Evolutionary conservation across 2,329 filamentous ascomycete species (phyloP).

Genomic region (Cadophora sp.): DNA sequence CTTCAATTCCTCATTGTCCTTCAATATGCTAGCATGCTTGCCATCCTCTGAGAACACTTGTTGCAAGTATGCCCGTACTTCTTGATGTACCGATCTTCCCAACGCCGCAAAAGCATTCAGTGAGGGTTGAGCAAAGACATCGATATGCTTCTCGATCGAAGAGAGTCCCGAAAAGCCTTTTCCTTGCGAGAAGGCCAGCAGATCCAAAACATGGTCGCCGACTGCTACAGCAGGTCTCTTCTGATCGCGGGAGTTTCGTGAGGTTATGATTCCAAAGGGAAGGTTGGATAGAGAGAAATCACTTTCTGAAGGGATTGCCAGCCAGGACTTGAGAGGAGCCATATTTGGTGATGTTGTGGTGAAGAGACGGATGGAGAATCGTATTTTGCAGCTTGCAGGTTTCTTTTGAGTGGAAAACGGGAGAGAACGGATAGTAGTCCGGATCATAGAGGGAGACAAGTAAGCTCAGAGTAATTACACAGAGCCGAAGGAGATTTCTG

Average conservation of each 20-base stretch:
- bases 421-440: not conserved
- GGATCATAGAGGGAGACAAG: not conserved
- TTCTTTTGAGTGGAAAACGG: constrained; percentile 1
- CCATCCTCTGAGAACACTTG: constrained; percentile 68
- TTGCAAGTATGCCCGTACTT: constrained; percentile 74
- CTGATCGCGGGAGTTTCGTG: constrained; percentile 49
- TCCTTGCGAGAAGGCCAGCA: constrained; percentile 64
- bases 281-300: constrained; percentile 76
- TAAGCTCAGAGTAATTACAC: not conserved
- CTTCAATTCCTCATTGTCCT: constrained; percentile 64
- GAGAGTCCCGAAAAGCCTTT: constrained; percentile 67
- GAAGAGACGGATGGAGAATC: constrained; percentile 9
- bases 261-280: constrained; percentile 77
- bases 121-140: constrained; percentile 68
- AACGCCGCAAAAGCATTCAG: constrained; percentile 78
- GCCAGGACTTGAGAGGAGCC: constrained; percentile 44
- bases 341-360: constrained; percentile 33
- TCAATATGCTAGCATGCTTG: constrained; percentile 64
- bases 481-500: constrained; percentile 8
- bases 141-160: constrained; percentile 56
- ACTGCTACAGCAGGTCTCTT: constrained; percentile 71
- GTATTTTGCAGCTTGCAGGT: not conserved
- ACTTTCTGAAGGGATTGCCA: constrained; percentile 41
- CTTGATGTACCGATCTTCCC: constrained; percentile 69
- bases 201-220: constrained; percentile 70